Percentiles rank a stretch among this genome's conserved stretches.
Conservation (phyloP, 495 filamentous ascomycete species). For the Jackrogersella minutella region DNA sequence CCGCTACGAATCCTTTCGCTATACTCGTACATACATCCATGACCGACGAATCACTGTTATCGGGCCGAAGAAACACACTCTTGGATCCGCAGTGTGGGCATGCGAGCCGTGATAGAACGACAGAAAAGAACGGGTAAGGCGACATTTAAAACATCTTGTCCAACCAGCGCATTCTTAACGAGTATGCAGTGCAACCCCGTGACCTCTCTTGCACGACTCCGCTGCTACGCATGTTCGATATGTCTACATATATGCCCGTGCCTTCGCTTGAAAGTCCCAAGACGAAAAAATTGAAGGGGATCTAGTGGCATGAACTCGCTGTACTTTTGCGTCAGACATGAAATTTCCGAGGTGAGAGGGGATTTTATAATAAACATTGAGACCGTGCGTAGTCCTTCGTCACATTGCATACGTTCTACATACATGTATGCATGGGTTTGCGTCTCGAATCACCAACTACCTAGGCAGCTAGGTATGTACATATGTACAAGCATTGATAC, state of each 20-base stretch:
- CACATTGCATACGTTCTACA: slow-evolving; percentile 25
- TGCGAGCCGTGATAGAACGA: not conserved
- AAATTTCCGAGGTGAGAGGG: slow-evolving; percentile 12
- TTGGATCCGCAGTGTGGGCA: not conserved
- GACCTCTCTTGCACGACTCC: slow-evolving; percentile 13
- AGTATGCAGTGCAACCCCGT: slow-evolving; percentile 23
- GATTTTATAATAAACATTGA: slow-evolving; percentile 13
- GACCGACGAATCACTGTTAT: not conserved
- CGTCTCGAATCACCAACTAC: slow-evolving; percentile 3
- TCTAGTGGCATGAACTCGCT: not conserved
- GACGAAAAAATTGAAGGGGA: not conserved
- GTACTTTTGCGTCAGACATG: not conserved
- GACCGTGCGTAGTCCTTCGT: slow-evolving; percentile 4
- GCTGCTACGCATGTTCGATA: not conserved
- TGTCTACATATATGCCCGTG: slow-evolving; percentile 2
- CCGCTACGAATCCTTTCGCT: not conserved
- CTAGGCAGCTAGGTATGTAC: not conserved
- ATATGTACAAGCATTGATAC: slow-evolving; percentile 5
- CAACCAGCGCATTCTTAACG: slow-evolving; percentile 6
- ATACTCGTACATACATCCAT: not conserved
- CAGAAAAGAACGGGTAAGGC: slow-evolving; percentile 10
- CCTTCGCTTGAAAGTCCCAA: not conserved
- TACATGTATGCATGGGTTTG: not conserved
- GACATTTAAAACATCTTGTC: slow-evolving; percentile 9
- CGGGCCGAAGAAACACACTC: not conserved